Percentiles rank a stretch among this genome's conserved stretches.
Evolutionary conservation across 768 basidiomycete species (phyloP).

Genomic region (Xerocomus brunneocitrinus): DNA sequence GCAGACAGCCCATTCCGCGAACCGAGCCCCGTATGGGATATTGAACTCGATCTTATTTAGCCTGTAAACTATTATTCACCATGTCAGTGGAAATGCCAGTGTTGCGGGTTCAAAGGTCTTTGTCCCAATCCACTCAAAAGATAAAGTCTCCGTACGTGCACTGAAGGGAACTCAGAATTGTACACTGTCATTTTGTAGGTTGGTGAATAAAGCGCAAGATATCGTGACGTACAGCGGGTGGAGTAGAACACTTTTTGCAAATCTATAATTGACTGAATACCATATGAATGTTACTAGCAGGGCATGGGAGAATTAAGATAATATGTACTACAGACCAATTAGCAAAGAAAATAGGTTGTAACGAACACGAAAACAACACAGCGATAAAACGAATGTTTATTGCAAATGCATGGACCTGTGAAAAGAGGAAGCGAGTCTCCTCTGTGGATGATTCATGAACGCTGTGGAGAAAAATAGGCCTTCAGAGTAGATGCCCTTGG

Average conservation of each 20-base stretch:
- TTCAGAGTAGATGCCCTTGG: constrained; percentile 26
- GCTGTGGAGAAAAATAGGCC: constrained; percentile 28
- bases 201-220: not conserved
- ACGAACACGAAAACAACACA: not conserved
- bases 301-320: not conserved
- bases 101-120: not conserved
- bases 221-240: not conserved
- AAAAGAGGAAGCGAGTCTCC: not conserved
- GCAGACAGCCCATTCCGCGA: constrained; percentile 30
- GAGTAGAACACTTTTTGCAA: not conserved
- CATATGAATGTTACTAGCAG: constrained; percentile 13
- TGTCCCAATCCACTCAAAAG: not conserved
- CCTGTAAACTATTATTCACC: constrained; percentile 14
- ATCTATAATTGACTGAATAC: constrained; percentile 23
- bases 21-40: constrained; percentile 68
- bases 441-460: constrained; percentile 1
- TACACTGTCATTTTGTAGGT: not conserved
- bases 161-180: not conserved
- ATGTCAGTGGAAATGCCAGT: not conserved
- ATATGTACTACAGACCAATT: not conserved
- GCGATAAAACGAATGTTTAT: not conserved
- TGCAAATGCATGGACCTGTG: not conserved
- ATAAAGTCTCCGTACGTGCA: not conserved
- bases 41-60: constrained; percentile 53
- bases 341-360: not conserved